phyloP scores from a whole-genome alignment of 169 alveolate species.

The Plasmodium chabaudi region DNA sequence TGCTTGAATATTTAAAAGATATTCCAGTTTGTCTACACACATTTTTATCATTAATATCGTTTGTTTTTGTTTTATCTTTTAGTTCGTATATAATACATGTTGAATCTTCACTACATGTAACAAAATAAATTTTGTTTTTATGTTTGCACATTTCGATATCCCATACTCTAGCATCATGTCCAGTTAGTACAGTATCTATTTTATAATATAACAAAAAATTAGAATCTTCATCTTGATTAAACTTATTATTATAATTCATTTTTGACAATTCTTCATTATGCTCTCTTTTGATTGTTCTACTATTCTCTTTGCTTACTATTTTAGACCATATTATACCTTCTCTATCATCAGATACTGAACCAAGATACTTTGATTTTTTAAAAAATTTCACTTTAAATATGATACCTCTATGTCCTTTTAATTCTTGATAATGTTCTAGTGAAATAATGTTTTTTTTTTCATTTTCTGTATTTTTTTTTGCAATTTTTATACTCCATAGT shows the following conservation, averaged over 20 bases:
- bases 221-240: background rate
- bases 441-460: background rate
- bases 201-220: background rate
- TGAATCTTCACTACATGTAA: constrained; percentile 74
- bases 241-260: background rate
- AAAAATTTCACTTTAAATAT: constrained; percentile 73
- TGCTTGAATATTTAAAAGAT: constrained; percentile 24
- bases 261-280: background rate
- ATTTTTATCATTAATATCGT: constrained; percentile 4
- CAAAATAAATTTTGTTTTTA: constrained; percentile 22
- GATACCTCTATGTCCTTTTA: constrained; percentile 66
- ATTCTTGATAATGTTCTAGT: constrained; percentile 20
- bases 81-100: constrained; percentile 35
- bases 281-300: background rate
- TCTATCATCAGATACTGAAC: constrained; percentile 72
- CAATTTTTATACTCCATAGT: constrained; percentile 40
- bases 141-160: constrained; percentile 47
- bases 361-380: constrained; percentile 30
- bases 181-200: constrained; percentile 22
- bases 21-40: constrained; percentile 13
- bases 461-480: background rate
- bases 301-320: background rate
- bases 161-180: constrained; percentile 73
- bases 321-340: constrained; percentile 63
- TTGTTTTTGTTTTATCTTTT: background rate